Evolutionary conservation across 2,329 filamentous ascomycete species (phyloP), one percentile per base, ranked within the genome.

Genomic region (Lachnellula subtilissima): DNA sequence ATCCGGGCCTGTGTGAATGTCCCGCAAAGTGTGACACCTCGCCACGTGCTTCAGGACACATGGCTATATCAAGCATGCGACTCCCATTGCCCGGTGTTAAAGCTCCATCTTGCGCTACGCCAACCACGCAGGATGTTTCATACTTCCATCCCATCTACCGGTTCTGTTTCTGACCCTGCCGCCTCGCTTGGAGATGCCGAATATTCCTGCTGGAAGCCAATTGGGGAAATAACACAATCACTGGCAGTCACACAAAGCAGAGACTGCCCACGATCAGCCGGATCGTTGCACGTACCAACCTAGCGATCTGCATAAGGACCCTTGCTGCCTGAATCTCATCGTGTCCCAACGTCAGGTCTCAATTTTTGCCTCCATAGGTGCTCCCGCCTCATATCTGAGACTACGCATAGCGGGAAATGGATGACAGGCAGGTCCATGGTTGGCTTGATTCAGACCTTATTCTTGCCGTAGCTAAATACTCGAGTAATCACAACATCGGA

Each of bases 271-370:
- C 25, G 48, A 40, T 50, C 48, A 39, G 15, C 23, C 58, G 58
- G 62, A 43, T 56, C 42, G 37, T 54, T 58, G 53, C 58, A 56
- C 49, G 32, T 36, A 50, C 50, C 48, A 52, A 42, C 48, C 37
- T 43, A 52, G 52, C 50, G 50, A 55, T 51, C 51, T 53, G 52
- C 56, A 53, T 47, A 5, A 46, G 19, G 36, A 45, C 54, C 59
- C 56, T 55, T 37, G 54, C 28, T 54, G 47, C 53, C 58, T 50
- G 35, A 15, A 14, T 46, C 25, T n/a, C 36, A 52, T 49, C 45
- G 28, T 46, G 39, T 51, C 50, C 53, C 14, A 56, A 57, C 57
- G 50, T 58, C 57, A 63, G 23, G 55, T 61, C 51, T 59, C 54
- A 60, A 43, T 51, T 55, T 50, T 23, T 49, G 12, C 42, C 4